Evolutionary conservation across 257 asterid species (phyloP).

Genomic region (Haberlea rhodopensis): DNA sequence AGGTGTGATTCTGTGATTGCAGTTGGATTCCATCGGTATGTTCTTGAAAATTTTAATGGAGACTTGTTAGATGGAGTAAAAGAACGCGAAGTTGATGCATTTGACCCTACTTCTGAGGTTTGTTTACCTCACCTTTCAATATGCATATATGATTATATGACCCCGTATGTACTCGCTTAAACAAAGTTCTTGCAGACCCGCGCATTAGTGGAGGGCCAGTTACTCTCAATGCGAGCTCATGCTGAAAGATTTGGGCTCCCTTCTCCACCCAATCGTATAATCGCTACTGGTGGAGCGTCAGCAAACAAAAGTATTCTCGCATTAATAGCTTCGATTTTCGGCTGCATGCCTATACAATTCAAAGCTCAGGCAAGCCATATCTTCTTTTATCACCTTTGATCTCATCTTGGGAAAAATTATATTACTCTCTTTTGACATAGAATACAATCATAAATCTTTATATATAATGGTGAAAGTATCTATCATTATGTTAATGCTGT

Average conservation of each 20-base stretch:
- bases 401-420: not conserved
- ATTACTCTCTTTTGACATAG: too few species aligned
- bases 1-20: slow-evolving; percentile 25
- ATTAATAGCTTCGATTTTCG: slow-evolving; percentile 68
- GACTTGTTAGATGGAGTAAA: slow-evolving; percentile 51
- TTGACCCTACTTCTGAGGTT: slow-evolving; percentile 84
- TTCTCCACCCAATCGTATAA: slow-evolving; percentile 82
- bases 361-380: slow-evolving; percentile 62
- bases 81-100: slow-evolving; percentile 57
- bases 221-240: slow-evolving; percentile 86
- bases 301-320: slow-evolving; percentile 56
- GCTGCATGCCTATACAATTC: slow-evolving; percentile 66
- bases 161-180: not conserved
- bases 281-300: slow-evolving; percentile 98
- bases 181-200: slow-evolving; percentile 50
- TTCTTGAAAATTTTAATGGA: slow-evolving; percentile 59
- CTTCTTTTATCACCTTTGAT: not conserved
- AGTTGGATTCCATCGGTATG: slow-evolving; percentile 81
- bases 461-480: too few species aligned
- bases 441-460: too few species aligned
- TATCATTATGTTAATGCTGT: too few species aligned
- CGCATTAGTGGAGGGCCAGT: slow-evolving; percentile 86
- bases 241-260: slow-evolving; percentile 94
- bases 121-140: slow-evolving; percentile 17
- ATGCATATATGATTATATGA: not conserved